Percentiles rank a stretch among this genome's conserved stretches.
phyloP scores from a whole-genome alignment of 2,329 filamentous ascomycete species.

The Zalaria obscura region DNA sequence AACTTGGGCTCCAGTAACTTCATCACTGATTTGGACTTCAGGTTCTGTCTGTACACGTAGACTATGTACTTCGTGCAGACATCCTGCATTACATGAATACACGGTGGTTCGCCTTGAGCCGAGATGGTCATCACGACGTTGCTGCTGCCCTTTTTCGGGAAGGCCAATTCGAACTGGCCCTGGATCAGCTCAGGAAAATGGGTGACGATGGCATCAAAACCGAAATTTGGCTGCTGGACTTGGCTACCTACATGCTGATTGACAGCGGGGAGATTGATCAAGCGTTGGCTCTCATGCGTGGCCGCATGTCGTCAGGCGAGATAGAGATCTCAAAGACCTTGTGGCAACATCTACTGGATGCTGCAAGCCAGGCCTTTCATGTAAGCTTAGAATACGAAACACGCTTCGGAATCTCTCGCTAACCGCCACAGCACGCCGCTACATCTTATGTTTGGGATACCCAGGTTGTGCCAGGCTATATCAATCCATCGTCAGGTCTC shows the following conservation, averaged over 20 bases:
- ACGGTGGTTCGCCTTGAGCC: conserved; percentile 53
- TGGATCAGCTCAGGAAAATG: conserved; percentile 56
- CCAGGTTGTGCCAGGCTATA: conserved; percentile 42
- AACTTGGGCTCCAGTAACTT: neutral
- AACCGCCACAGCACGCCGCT: conserved; percentile 38
- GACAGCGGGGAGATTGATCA: conserved; percentile 64
- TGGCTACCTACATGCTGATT: conserved; percentile 60
- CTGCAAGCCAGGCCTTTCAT: conserved; percentile 42
- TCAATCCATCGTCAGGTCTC: conserved; percentile 50
- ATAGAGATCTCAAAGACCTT: conserved; percentile 37
- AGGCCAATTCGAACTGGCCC: conserved; percentile 66
- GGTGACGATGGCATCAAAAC: conserved; percentile 39
- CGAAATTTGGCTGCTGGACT: conserved; percentile 62
- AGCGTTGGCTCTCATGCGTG: conserved; percentile 52
- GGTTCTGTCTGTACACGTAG: conserved; percentile 69
- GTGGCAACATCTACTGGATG: conserved; percentile 61
- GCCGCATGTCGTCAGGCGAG: conserved; percentile 33
- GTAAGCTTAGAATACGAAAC: neutral
- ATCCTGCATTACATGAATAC: conserved; percentile 61
- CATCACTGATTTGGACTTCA: conserved; percentile 15
- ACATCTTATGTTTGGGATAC: conserved; percentile 59
- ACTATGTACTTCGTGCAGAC: conserved; percentile 60
- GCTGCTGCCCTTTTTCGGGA: conserved; percentile 66
- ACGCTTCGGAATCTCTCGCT: too few relatives aligned
- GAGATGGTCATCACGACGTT: conserved; percentile 50